phyloP scores from a whole-genome alignment of 2,329 filamentous ascomycete genomes.

The Ilyonectria sp. region DNA sequence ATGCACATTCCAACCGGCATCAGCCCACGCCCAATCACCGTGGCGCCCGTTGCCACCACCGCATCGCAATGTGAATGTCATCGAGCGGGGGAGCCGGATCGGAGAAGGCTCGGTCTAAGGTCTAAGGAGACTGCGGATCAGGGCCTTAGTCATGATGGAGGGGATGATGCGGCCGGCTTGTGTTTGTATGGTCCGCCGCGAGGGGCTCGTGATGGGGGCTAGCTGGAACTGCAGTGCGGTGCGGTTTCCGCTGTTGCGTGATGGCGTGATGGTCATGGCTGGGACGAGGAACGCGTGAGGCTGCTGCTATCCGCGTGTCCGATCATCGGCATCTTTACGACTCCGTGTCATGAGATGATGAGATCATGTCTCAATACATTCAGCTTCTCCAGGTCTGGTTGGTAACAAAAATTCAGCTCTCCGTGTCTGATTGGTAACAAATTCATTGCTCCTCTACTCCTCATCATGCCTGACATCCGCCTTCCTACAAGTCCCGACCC shows the following conservation, averaged over 20 bases:
- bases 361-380: neutral
- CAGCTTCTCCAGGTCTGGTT: neutral
- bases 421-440: neutral
- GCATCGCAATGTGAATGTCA: neutral
- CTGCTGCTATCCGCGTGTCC: neutral
- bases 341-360: neutral
- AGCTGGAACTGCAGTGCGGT: no score
- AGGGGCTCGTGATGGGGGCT: no score
- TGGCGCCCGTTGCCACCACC: neutral
- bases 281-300: no score
- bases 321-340: neutral
- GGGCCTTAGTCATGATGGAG: neutral
- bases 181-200: no score
- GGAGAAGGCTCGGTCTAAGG: no score
- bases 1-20: neutral
- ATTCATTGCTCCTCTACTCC: conserved; percentile 3
- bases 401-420: no score
- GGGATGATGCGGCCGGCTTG: neutral
- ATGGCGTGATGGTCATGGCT: no score
- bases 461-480: neutral
- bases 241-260: no score
- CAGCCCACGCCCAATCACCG: conserved; percentile 6
- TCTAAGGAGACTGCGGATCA: no score
- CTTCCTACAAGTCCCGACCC: neutral
- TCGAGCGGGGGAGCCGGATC: neutral